Conservation (phyloP, 345 rosid species). For the Salix udensis region DNA sequence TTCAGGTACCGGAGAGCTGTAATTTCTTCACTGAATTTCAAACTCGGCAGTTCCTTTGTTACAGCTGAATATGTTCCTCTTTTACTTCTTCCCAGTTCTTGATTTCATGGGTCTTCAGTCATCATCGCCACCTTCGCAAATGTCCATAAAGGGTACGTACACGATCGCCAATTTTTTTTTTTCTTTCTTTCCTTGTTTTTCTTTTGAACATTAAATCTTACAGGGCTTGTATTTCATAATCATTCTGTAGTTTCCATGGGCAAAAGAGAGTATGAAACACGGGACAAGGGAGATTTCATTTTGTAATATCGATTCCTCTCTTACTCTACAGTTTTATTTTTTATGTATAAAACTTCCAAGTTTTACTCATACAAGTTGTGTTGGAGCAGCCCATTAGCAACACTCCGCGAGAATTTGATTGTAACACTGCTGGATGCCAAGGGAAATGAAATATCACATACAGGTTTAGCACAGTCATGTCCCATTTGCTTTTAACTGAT, state of each 20-base stretch:
- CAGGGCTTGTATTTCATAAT: conserved; percentile 10
- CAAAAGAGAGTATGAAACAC: conserved; percentile 56
- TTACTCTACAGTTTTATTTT: background rate
- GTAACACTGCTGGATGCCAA: conserved; percentile 50
- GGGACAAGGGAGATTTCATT: conserved; percentile 64
- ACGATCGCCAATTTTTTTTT: conserved; percentile 9
- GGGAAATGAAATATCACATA: conserved; percentile 52
- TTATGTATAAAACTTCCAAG: conserved; percentile 1
- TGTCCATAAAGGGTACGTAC: conserved; percentile 69
- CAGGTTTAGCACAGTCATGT: conserved; percentile 35
- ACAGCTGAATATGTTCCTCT: background rate
- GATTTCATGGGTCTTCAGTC: conserved; percentile 48
- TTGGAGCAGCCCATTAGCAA: conserved; percentile 66
- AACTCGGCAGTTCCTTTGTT: conserved; percentile 3
- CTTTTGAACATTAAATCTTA: background rate
- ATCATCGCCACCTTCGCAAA: conserved; percentile 40
- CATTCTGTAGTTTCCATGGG: conserved; percentile 73
- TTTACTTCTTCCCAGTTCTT: conserved; percentile 43
- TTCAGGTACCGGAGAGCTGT: conserved; percentile 52
- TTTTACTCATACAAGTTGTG: conserved; percentile 1
- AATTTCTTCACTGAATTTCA: conserved; percentile 17
- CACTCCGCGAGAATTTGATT: conserved; percentile 63
- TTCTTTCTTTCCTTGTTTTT: background rate
- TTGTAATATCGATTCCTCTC: conserved; percentile 44
- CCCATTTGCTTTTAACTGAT: background rate